Conservation (phyloP, 805 yeast species). For the Saccharomycopsis amapae region DNA sequence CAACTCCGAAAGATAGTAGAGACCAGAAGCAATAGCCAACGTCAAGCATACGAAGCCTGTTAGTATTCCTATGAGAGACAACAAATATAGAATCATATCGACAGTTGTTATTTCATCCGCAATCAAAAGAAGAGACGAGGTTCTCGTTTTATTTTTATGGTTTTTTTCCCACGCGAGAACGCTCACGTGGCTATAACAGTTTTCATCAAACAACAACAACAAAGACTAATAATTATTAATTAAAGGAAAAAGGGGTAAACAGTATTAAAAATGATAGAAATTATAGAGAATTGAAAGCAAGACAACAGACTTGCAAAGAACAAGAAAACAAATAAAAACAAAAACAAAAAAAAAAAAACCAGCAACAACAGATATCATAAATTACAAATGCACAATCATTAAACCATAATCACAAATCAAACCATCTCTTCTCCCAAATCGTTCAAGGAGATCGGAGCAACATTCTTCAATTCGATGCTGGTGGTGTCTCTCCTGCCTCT, state of each 20-base stretch:
- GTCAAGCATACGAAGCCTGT: conserved; percentile 57
- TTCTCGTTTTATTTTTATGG: too few relatives aligned
- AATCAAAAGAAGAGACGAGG: too few relatives aligned
- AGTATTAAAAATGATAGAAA: too few relatives aligned
- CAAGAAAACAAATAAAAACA: background rate
- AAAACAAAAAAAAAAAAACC: conserved; percentile 4
- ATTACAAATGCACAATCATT: background rate
- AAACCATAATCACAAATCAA: background rate
- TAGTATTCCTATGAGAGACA: conserved; percentile 54
- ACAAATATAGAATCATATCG: conserved; percentile 48
- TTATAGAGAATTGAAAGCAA: background rate
- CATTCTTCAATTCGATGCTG: conserved; percentile 21
- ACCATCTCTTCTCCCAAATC: conserved; percentile 1
- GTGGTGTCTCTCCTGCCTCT: conserved; percentile 15
- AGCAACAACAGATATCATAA: background rate
- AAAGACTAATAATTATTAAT: background rate
- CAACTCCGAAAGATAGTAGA: conserved; percentile 83
- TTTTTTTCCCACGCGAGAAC: too few relatives aligned
- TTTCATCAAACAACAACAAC: too few relatives aligned
- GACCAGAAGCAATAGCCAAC: conserved; percentile 76
- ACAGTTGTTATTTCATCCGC: background rate
- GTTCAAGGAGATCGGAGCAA: conserved; percentile 19
- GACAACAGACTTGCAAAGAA: background rate
- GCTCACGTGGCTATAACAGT: too few relatives aligned
- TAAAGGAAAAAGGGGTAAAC: background rate